Conservation (phyloP, 441 rosid genomes). For the Erodium trifolium region DNA sequence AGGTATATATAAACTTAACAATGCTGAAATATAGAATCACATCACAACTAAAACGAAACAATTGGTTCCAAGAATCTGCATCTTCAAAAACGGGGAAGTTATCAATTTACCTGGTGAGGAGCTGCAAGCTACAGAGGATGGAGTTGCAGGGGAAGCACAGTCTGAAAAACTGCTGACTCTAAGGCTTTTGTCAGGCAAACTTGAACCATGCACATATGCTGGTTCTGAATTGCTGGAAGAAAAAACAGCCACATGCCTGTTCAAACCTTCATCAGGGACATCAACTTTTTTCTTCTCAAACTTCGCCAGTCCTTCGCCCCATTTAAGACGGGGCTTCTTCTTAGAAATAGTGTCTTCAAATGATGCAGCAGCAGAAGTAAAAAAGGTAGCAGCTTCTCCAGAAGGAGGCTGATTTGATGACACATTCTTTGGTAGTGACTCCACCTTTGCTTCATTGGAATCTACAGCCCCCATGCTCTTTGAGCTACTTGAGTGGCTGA, state of each 20-base stretch:
- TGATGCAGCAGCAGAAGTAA: constrained; percentile 30
- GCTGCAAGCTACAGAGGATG: constrained; percentile 84
- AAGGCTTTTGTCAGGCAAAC: constrained; percentile 60
- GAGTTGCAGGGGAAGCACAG: constrained; percentile 86
- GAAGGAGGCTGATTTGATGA: constrained; percentile 49
- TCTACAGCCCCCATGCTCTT: constrained; percentile 75
- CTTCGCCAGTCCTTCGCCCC: constrained; percentile 98
- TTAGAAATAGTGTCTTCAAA: constrained; percentile 52
- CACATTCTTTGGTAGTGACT: constrained; percentile 37
- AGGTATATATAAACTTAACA: background rate
- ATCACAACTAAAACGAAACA: background rate
- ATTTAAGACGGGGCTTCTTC: constrained; percentile 89
- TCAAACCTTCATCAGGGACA: constrained; percentile 40
- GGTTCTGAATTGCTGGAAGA: constrained; percentile 34
- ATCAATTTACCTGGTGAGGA: constrained; percentile 67
- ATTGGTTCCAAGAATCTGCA: background rate
- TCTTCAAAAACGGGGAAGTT: background rate
- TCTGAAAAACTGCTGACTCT: constrained; percentile 41
- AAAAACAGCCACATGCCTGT: constrained; percentile 34
- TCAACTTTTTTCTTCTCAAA: constrained; percentile 93
- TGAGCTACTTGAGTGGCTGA: constrained; percentile 83
- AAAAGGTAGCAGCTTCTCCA: constrained; percentile 51
- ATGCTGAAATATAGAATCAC: background rate
- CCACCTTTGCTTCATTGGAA: constrained; percentile 55
- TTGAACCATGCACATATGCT: constrained; percentile 36